Base-by-base conservation (phyloP, 2,329 filamentous ascomycete species). In the Podosphaera aphanis region DNA sequence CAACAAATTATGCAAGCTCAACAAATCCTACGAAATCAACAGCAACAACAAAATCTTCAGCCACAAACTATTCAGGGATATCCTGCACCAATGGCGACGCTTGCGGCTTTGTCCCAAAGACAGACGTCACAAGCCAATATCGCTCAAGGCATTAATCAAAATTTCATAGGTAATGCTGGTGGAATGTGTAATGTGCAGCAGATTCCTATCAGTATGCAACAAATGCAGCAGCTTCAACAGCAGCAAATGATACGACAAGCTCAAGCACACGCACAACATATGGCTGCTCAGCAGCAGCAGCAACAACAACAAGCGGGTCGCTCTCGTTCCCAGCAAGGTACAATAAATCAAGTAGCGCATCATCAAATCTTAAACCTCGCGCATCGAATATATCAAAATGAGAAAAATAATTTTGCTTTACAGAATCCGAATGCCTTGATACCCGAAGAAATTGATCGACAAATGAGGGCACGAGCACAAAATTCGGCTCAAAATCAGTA, bases 101-200 rank as follows among this genome's bases (percentile, higher is more conserved):
- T 55, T 49, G 48, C 47, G 11, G 27, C 36, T 7, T 4, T 33
- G 5, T 33, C 29, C 13, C 29, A 33, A 41, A 33, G 23, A 40
- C 37, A 37, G 11, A 45, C 47, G 15, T 49, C 44, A 23, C 48
- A 47, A 23, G 49, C 46, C 31, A 49, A 45, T 13, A 51, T 56
- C 44, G 54, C 50, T 23, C 50, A 49, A 29, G 53, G 52, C 25
- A 56, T 56, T 51, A 52, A 53, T 27, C 53, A 53, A 35, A 54
- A 56, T 43, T 55, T 58, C 43, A 53, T 54, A 46, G 50, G 48
- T 62, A 54, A 57, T 62, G 54, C 59, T 61, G 35, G 60, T 47
- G 63, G 64, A 37, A 35, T 44, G n/a, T 35, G 18, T 11, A 36
- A 37, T 10, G 31, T 27, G 11, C 44, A 41, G 39, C 44, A 47